These are phyloP conservation scores for Onygenales sp. DNA, from an alignment of 2,329 filamentous ascomycete species.

Conservation along the genomic window DNA sequence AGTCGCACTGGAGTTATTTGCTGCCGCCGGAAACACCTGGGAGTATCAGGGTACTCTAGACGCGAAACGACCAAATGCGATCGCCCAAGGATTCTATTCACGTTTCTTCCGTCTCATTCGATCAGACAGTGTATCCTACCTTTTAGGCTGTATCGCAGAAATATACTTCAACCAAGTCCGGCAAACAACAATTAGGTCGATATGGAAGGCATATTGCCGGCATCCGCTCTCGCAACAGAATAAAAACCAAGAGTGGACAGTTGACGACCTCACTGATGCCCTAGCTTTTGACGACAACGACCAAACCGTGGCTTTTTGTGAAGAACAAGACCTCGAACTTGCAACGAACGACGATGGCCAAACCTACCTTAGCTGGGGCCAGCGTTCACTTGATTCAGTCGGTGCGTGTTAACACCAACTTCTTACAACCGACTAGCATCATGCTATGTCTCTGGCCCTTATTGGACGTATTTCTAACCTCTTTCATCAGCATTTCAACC, in stretches of 20 bases:
- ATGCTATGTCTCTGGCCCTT: not conserved
- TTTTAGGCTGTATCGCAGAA: conserved; percentile 56
- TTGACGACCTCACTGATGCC: conserved; percentile 41
- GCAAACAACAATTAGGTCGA: conserved; percentile 44
- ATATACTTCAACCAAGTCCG: conserved; percentile 53
- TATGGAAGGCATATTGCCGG: conserved; percentile 45
- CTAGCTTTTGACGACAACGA: conserved; percentile 48
- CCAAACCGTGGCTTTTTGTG: conserved; percentile 45
- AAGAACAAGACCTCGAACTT: conserved; percentile 44
- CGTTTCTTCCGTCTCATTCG: conserved; percentile 49
- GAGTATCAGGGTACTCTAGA: conserved; percentile 43
- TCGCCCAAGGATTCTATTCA: conserved; percentile 50
- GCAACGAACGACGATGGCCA: conserved; percentile 35
- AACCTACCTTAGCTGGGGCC: conserved; percentile 43
- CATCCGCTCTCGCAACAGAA: conserved; percentile 37
- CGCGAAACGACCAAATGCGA: conserved; percentile 38
- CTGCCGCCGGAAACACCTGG: conserved; percentile 45
- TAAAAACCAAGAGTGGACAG: conserved; percentile 47
- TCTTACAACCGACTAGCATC: not conserved
- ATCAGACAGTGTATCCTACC: conserved; percentile 48
- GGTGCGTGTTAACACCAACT: conserved; percentile 23
- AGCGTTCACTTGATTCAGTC: conserved; percentile 37
- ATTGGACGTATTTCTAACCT: conserved; percentile 3
- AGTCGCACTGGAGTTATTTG: conserved; percentile 48
- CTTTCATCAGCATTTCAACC: conserved; percentile 29